These are phyloP conservation scores for Neurospora crassa DNA, from an alignment of 2,329 filamentous ascomycete genomes.

Conservation along the genomic window DNA sequence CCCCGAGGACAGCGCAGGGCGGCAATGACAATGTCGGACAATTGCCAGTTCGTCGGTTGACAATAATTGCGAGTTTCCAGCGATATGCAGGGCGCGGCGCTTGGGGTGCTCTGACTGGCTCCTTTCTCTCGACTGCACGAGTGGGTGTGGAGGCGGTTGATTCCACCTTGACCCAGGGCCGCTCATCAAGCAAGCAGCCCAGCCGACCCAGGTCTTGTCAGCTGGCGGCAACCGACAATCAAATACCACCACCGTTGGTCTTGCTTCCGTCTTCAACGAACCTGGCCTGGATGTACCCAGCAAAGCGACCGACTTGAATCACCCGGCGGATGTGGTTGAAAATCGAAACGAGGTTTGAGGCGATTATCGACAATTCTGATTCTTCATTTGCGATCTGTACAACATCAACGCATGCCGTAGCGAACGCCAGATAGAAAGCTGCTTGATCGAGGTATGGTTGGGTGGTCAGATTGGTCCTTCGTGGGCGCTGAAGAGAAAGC, in stretches of 20 bases:
- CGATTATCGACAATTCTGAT: neutral
- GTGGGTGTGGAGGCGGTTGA: neutral
- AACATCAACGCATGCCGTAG: neutral
- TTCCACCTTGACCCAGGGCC: neutral
- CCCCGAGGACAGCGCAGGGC: neutral
- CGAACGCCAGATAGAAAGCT: neutral
- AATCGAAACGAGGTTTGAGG: neutral
- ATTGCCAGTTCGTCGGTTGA: neutral
- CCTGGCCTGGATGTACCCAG: no score
- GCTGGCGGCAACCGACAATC: neutral
- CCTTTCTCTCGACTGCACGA: neutral
- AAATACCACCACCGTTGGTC: neutral
- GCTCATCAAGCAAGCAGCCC: neutral
- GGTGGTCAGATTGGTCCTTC: neutral
- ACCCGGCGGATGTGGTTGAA: neutral
- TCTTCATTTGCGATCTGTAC: neutral
- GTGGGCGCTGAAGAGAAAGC: neutral
- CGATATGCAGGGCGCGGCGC: slow-evolving; percentile 1
- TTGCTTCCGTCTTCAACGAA: no score
- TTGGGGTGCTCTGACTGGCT: neutral
- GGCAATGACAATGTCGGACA: slow-evolving; percentile 2
- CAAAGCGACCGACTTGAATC: no score
- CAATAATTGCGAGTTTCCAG: neutral
- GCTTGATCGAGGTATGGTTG: neutral
- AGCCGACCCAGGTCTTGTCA: neutral